phyloP scores from a whole-genome alignment of 2,329 filamentous ascomycete species.

The Fragosphaeria purpurea region DNA sequence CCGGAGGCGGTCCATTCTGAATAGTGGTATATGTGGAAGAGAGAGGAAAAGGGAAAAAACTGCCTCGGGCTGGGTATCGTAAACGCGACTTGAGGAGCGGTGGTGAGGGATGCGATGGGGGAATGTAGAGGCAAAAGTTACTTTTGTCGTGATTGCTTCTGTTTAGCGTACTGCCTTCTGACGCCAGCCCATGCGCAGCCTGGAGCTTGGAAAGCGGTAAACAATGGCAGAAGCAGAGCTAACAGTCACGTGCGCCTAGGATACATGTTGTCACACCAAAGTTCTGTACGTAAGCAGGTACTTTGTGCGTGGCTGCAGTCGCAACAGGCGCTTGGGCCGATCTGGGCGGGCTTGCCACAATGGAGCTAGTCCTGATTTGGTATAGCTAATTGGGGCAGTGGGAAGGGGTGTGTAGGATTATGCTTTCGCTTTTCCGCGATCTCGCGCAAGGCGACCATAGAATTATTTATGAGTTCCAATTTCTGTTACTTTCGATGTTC shows the following conservation, averaged over 20 bases:
- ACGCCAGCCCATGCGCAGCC: conserved; percentile 23
- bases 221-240: conserved; percentile 11
- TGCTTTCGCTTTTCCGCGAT: too few relatives aligned
- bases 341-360: too few relatives aligned
- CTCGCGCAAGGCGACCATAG: too few relatives aligned
- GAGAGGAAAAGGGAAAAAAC: neutral
- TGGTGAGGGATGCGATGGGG: conserved; percentile 11
- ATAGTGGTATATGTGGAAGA: neutral
- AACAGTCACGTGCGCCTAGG: conserved; percentile 9
- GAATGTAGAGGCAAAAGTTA: neutral
- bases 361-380: neutral
- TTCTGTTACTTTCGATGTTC: too few relatives aligned
- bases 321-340: too few relatives aligned
- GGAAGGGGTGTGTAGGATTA: neutral
- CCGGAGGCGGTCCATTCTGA: conserved; percentile 78
- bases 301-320: too few relatives aligned
- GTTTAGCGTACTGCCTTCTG: conserved; percentile 11
- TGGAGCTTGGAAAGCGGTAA: conserved; percentile 15
- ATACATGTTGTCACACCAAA: too few relatives aligned
- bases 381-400: neutral
- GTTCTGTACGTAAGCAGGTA: too few relatives aligned
- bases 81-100: neutral
- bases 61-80: too few relatives aligned
- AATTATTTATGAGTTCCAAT: too few relatives aligned
- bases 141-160: neutral